A percentile compares a stretch with the other conserved stretches of the same genome.
Conservation (phyloP, 2,329 filamentous ascomycete genomes). For the Aureobasidium sp. region DNA sequence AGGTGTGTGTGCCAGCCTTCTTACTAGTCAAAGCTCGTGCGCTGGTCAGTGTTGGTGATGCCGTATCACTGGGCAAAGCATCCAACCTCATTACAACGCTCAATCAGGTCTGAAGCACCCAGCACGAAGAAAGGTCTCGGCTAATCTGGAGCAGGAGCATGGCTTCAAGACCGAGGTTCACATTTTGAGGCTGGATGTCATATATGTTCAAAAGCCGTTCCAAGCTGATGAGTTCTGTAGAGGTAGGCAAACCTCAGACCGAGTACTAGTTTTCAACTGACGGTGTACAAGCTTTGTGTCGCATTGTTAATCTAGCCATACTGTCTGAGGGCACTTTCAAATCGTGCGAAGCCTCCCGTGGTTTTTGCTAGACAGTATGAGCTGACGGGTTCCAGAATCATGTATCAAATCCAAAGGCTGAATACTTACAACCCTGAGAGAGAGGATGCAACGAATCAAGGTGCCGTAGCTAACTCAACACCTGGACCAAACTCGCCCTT, state of each 20-base stretch:
- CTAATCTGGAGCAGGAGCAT: not conserved
- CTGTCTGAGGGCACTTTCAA: conserved; percentile 57
- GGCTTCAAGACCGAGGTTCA: conserved; percentile 52
- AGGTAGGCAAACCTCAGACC: conserved; percentile 25
- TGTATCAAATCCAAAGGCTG: conserved; percentile 60
- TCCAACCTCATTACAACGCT: conserved; percentile 26
- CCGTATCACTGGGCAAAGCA: conserved; percentile 43
- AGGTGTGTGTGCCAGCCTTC: conserved; percentile 20
- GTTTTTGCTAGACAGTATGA: not conserved
- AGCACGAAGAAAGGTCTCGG: no score
- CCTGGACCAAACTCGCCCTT: conserved; percentile 15
- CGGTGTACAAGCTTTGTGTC: not conserved
- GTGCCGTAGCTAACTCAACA: not conserved
- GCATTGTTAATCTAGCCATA: conserved; percentile 24
- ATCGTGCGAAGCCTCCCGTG: not conserved
- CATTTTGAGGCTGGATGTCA: conserved; percentile 59
- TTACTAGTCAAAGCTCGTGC: conserved; percentile 14
- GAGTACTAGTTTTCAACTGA: not conserved
- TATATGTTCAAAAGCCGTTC: conserved; percentile 37
- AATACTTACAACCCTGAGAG: conserved; percentile 25
- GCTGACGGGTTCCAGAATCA: conserved; percentile 33
- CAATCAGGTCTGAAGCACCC: not conserved
- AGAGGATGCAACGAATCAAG: no score
- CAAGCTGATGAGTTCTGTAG: conserved; percentile 33
- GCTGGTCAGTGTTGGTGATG: conserved; percentile 30